phyloP scores from a whole-genome alignment of 2,329 filamentous ascomycete species.

The Xylariaceae sp. region DNA sequence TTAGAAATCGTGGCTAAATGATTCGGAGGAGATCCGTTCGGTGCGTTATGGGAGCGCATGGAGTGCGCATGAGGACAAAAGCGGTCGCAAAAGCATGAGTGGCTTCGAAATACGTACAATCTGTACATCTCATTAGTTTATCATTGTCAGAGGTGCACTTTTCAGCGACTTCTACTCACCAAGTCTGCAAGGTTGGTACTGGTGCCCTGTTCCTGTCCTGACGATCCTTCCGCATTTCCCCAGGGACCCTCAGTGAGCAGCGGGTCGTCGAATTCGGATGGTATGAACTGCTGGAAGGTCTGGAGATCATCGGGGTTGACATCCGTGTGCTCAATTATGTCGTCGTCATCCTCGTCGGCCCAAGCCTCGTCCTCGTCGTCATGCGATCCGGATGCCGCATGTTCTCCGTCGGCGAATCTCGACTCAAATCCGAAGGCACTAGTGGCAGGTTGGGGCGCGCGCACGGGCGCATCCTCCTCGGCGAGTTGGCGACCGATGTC shows the following conservation, averaged over 20 bases:
- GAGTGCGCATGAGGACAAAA: not conserved
- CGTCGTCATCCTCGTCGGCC: slow-evolving; percentile 76
- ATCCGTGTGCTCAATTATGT: slow-evolving; percentile 65
- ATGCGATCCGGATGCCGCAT: slow-evolving; percentile 44
- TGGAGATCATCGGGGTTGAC: slow-evolving; percentile 85
- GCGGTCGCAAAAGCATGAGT: not conserved
- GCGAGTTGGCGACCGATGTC: slow-evolving; percentile 83
- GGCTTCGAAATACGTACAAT: slow-evolving; percentile 11
- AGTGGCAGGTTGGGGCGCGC: slow-evolving; percentile 37
- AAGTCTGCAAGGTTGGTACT: slow-evolving; percentile 83
- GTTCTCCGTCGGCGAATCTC: slow-evolving; percentile 61
- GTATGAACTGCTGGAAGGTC: slow-evolving; percentile 86
- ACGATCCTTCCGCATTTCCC: slow-evolving; percentile 36
- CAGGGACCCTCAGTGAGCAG: slow-evolving; percentile 63
- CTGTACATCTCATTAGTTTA: slow-evolving; percentile 7
- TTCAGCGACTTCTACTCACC: slow-evolving; percentile 44
- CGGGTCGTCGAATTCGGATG: slow-evolving; percentile 58
- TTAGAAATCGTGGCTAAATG: slow-evolving; percentile 1
- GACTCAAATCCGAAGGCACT: slow-evolving; percentile 79
- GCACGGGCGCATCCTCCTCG: slow-evolving; percentile 65
- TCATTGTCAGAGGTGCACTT: too few relatives aligned
- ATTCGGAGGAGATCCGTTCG: not conserved
- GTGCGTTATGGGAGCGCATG: not conserved
- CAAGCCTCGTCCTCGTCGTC: slow-evolving; percentile 54
- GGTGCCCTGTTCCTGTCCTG: slow-evolving; percentile 43